Base-by-base conservation (phyloP, 2,329 filamentous ascomycete genomes). In the Pseudogymnoascus sp. region DNA sequence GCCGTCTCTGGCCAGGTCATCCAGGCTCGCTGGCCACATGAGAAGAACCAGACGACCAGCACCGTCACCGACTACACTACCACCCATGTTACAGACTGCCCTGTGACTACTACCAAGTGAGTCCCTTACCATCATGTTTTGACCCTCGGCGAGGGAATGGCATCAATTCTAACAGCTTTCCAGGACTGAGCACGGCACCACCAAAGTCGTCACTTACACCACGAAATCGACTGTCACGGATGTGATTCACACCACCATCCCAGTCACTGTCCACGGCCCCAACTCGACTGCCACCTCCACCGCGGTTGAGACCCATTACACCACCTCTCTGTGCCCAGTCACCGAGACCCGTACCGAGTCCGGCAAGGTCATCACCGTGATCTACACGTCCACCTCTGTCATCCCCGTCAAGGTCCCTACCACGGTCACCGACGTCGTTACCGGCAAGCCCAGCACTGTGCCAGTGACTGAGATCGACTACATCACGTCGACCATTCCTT, bases 311-410 rank as follows among this genome's bases (percentile, higher is more conserved):
- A 31, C 19, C 4, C 8, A 43, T 11, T 38, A 7, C 70, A 72
- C 39, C 37, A 81, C 78, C 12, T 74, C 72, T 14, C 70, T 80
- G 12, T 78, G 76, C 69, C 76, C 78, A 7, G 68, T 81, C 12
- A 81, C 78, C 1, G 72, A 77, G 67, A 77, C 76, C 55, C 76
- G 75, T 69, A 78, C 76, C 1, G 61, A 80, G 3, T 74, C 69
- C 26, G 80, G 80, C 29, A 68, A 72, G 39, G 75, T 74, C 2
- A 70, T 77, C 0, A 73, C 76, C 11, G 61, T 59, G 6, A 43
- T 55, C 14, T 16, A 39, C 29, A 64, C 60, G 3, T 60, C 63
- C 8, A 73, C 72, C 11, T 66, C 66, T 14, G 38, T 69, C 10
- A 61, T 71, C 12, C 64, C 66, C 6, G 64, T 65, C 5, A 58